Percentiles rank a stretch among this genome's conserved stretches.
phyloP scores from a whole-genome alignment of 2,329 filamentous ascomycete genomes.

The Magnaporthiopsis incrustans region DNA sequence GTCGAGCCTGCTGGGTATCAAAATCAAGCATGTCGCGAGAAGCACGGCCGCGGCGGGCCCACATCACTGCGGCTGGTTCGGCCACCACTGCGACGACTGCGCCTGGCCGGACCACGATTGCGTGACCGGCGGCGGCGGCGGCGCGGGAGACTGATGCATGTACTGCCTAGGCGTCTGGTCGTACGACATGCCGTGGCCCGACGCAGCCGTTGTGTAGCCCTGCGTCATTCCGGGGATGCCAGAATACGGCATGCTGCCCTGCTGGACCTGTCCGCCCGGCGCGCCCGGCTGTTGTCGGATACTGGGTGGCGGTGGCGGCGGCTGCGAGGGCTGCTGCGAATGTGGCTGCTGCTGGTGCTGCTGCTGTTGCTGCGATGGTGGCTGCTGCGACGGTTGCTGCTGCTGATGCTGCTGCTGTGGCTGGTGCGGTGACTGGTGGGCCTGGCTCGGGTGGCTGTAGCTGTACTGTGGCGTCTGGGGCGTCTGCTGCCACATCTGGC shows the following conservation, averaged over 20 bases:
- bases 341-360: conserved; percentile 46
- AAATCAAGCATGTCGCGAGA: conserved; percentile 9
- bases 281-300: conserved; percentile 47
- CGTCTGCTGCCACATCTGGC: conserved; percentile 60
- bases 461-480: conserved; percentile 54
- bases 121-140: conserved; percentile 36
- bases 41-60: conserved; percentile 6
- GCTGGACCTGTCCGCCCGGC: conserved; percentile 37
- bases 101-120: conserved; percentile 50
- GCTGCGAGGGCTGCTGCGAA: conserved; percentile 42
- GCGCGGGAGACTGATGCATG: conserved; percentile 54
- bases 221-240: conserved; percentile 54
- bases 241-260: conserved; percentile 51
- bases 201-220: conserved; percentile 30
- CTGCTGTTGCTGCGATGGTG: conserved; percentile 56
- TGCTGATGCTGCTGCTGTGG: conserved; percentile 46
- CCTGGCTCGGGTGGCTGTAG: conserved; percentile 44
- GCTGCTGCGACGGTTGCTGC: conserved; percentile 54
- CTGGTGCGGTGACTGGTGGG: conserved; percentile 39
- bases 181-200: conserved; percentile 47
- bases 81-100: conserved; percentile 52
- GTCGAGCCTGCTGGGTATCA: neutral
- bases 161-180: conserved; percentile 60
- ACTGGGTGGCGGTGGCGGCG: conserved; percentile 50
- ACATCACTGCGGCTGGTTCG: conserved; percentile 37